Evolutionary conservation across 345 rosid species (phyloP).

Genomic region (Cochlearia excelsa): DNA sequence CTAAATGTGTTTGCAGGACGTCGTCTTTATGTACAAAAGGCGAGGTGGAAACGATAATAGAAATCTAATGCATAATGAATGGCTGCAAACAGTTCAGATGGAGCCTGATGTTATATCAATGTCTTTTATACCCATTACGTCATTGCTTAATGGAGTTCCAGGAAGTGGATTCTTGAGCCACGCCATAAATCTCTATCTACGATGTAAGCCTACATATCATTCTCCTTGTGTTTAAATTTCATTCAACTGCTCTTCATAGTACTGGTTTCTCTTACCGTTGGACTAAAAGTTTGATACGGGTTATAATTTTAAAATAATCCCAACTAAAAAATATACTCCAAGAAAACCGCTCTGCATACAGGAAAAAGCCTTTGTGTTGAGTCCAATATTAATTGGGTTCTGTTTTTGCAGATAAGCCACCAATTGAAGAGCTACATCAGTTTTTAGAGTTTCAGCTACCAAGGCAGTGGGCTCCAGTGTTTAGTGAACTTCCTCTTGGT

Average conservation of each 20-base stretch:
- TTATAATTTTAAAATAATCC: neutral
- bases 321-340: neutral
- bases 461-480: slow-evolving; percentile 95
- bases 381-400: neutral
- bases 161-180: slow-evolving; percentile 95
- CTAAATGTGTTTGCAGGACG: slow-evolving; percentile 51
- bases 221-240: slow-evolving; percentile 15
- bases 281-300: slow-evolving; percentile 7
- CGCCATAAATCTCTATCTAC: slow-evolving; percentile 89
- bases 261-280: slow-evolving; percentile 8
- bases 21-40: slow-evolving; percentile 66
- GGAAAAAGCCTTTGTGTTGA: neutral
- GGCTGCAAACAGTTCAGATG: slow-evolving; percentile 83
- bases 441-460: slow-evolving; percentile 97
- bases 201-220: slow-evolving; percentile 55
- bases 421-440: slow-evolving; percentile 85
- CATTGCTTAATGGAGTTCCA: slow-evolving; percentile 85
- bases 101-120: slow-evolving; percentile 92
- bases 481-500: slow-evolving; percentile 96
- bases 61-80: slow-evolving; percentile 64
- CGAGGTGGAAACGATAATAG: slow-evolving; percentile 81
- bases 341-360: neutral
- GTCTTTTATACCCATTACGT: slow-evolving; percentile 90
- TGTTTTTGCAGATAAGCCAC: slow-evolving; percentile 76
- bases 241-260: neutral